Evolutionary conservation across 208 protist species (phyloP), one percentile per base, ranked within the genome.

Genomic region (Lotmaria passim): DNA sequence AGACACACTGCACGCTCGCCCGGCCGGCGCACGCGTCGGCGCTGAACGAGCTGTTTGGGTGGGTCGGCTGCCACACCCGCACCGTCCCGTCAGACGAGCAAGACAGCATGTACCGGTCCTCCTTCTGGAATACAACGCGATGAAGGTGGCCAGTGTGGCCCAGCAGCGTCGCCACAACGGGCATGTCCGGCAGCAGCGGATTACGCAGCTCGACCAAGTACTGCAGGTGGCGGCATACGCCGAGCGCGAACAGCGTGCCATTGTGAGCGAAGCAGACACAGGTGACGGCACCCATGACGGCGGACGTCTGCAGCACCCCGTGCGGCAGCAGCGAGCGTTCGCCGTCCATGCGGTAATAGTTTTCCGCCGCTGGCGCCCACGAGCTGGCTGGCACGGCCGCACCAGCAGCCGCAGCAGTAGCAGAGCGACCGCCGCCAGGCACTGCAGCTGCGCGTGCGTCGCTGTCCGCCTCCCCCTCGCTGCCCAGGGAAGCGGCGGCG

Each of bases 31-130:
- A 59, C 7, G 39, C 17, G 11, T 65, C 60, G 11, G 52, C 34
- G 19, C 28, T 59, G 44, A 62, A 64, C 1, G 47, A 24, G 39
- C 48, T 50, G 23, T 56, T 50, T 1, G 50, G 43, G n/a, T 62
- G 52, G 6, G 39, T 48, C 19, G 46, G 55, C 60, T 71, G 76
- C 86, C 88, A 93, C 8, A 96, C 77, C 14, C 77, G 69, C 41
- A 89, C 87, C 8, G 86, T 93, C 46, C 85, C 81, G 61, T 96
- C 90, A 10, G 90, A 83, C 21, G 86, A 86, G 66, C 86, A 89
- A 0, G 87, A 86, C 0, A 96, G 68, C 64, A 96, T 58, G 31
- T 82, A 69, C 14, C 61, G 41, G 69, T 83, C 79, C 41, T 90
- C 78, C 2, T 69, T 64, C 55, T 78, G 74, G 55, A 92, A 91